Conservation (phyloP, 352 stramenopile species). For the Globisporangium polare region DNA sequence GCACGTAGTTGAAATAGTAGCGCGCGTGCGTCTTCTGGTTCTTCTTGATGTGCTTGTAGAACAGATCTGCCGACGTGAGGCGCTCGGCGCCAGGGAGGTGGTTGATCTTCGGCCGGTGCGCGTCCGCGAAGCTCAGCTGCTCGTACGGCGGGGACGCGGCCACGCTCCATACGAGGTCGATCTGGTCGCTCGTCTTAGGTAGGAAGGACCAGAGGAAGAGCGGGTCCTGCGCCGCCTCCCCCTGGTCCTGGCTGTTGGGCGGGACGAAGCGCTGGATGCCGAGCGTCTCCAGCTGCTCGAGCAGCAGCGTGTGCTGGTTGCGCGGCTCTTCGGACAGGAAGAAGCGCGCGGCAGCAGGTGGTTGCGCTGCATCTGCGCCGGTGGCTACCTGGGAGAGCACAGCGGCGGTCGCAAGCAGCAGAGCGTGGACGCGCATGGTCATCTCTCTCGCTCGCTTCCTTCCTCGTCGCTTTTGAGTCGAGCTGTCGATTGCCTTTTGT, state of each 20-base stretch:
- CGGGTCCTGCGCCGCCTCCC: constrained; percentile 13
- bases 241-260: constrained; percentile 15
- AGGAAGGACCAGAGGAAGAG: constrained; percentile 42
- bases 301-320: constrained; percentile 35
- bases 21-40: constrained; percentile 50
- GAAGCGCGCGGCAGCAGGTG: constrained; percentile 27
- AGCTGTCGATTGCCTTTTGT: neutral
- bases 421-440: constrained; percentile 1
- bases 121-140: constrained; percentile 34
- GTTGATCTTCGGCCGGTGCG: constrained; percentile 62
- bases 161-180: constrained; percentile 72
- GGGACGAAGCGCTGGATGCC: constrained; percentile 50
- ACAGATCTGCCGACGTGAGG: constrained; percentile 39
- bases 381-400: neutral
- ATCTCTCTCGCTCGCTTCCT: neutral
- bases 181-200: constrained; percentile 30
- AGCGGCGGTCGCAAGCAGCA: constrained; percentile 1
- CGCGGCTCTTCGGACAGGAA: constrained; percentile 44
- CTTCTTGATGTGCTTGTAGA: constrained; percentile 40
- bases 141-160: constrained; percentile 24
- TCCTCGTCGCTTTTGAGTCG: too few species aligned
- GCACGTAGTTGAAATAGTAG: constrained; percentile 70
- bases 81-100: constrained; percentile 52
- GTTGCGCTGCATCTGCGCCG: neutral
- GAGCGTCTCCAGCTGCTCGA: constrained; percentile 45